A percentile compares a stretch with the other conserved stretches of the same genome.
Evolutionary conservation across 768 basidiomycete species (phyloP).

Genomic region (Clitopilus hobsonii): DNA sequence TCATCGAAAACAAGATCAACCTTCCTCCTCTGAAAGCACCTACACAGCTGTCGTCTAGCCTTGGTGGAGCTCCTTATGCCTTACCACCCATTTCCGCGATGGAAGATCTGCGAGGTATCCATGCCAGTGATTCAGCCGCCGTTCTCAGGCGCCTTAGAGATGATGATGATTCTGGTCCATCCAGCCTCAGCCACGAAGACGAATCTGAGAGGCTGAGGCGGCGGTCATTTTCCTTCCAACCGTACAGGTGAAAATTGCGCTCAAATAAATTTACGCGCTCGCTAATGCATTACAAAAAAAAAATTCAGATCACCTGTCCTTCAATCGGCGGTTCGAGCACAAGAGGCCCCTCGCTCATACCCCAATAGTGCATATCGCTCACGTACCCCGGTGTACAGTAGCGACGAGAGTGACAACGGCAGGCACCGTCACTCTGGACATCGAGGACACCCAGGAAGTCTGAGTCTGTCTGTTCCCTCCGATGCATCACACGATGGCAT

Average conservation of each 20-base stretch:
- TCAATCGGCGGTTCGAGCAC: conserved; percentile 3
- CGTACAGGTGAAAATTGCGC: conserved; percentile 14
- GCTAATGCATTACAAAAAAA: neutral
- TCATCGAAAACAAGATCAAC: conserved; percentile 22
- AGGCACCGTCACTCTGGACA: neutral
- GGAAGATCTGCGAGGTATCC: conserved; percentile 54
- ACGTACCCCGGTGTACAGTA: conserved; percentile 12
- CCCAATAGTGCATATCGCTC: conserved; percentile 9
- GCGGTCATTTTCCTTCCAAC: conserved; percentile 38
- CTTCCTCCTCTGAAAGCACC: conserved; percentile 37
- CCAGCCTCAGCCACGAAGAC: conserved; percentile 19
- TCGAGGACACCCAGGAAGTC: neutral
- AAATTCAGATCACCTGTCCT: conserved; percentile 1
- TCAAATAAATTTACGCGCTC: neutral
- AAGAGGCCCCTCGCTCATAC: conserved; percentile 8
- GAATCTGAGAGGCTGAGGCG: conserved; percentile 32
- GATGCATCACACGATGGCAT: conserved; percentile 37
- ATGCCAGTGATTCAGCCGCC: conserved; percentile 53
- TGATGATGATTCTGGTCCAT: conserved; percentile 19
- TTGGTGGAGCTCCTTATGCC: conserved; percentile 38
- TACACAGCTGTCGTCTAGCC: conserved; percentile 16
- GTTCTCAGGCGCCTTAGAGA: conserved; percentile 61
- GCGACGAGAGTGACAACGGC: neutral
- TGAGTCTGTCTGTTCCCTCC: conserved; percentile 23
- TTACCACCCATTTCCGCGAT: conserved; percentile 67